A percentile compares a stretch with the other conserved stretches of the same genome.
phyloP scores from a whole-genome alignment of 139 green algal genomes.

The Trebouxia sp. region DNA sequence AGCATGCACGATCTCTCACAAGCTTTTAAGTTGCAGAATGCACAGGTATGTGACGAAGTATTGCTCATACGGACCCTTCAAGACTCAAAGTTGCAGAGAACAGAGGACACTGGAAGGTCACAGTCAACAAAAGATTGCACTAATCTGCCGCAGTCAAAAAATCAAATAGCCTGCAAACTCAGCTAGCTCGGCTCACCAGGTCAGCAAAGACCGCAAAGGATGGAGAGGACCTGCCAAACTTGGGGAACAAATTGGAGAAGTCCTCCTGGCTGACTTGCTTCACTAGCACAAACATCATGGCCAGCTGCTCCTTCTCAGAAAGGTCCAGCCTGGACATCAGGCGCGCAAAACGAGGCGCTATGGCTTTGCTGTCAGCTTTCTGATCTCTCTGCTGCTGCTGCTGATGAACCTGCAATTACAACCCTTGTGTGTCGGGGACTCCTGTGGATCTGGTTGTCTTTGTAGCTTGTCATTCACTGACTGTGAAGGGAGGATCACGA shows the following conservation, averaged over 20 bases:
- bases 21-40: background rate
- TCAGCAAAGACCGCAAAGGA: conserved; percentile 14
- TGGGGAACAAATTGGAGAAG: background rate
- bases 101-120: background rate
- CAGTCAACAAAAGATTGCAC: background rate
- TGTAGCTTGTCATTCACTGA: background rate
- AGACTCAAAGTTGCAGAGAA: background rate
- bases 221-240: background rate
- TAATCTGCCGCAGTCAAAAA: background rate
- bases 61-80: background rate
- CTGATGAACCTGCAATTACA: background rate
- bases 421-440: no score
- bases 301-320: conserved; percentile 6
- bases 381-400: no score
- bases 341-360: conserved; percentile 14
- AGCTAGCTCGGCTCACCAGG: conserved; percentile 1
- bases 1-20: background rate
- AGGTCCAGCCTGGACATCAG: conserved; percentile 2
- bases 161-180: background rate
- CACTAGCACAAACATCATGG: conserved; percentile 20
- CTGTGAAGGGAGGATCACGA: background rate
- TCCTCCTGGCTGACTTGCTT: conserved; percentile 19
- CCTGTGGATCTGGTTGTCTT: background rate
- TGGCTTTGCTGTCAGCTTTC: background rate
- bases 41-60: background rate